Percentiles rank a stretch among this genome's conserved stretches.
Evolutionary conservation across 352 stramenopile species (phyloP).

Genomic region (Blastocystis sp.): DNA sequence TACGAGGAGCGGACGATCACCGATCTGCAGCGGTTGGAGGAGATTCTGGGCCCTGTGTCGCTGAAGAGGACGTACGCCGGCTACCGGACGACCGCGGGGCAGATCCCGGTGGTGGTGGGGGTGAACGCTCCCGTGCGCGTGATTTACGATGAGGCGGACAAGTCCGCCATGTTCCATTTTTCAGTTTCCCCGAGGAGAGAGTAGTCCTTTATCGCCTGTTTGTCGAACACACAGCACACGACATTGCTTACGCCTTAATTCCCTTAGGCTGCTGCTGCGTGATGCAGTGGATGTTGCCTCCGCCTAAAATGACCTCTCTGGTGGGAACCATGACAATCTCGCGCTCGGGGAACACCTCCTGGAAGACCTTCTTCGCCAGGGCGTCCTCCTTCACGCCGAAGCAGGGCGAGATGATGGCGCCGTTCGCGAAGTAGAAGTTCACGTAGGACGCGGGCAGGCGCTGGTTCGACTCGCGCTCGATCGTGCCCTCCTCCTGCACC

Average conservation of each 20-base stretch:
- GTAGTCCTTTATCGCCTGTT: neutral
- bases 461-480: conserved; percentile 72
- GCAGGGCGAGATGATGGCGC: conserved; percentile 74
- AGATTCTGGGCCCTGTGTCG: conserved; percentile 25
- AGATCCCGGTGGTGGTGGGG: conserved; percentile 17
- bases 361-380: conserved; percentile 51
- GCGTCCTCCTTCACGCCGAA: conserved; percentile 75
- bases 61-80: conserved; percentile 24
- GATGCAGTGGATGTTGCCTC: conserved; percentile 80
- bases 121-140: conserved; percentile 14
- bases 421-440: conserved; percentile 79
- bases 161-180: conserved; percentile 34
- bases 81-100: conserved; percentile 27
- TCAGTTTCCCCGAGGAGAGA: conserved; percentile 15
- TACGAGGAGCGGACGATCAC: conserved; percentile 28
- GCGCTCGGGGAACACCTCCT: conserved; percentile 74
- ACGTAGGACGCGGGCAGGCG: conserved; percentile 76
- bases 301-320: conserved; percentile 76
- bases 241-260: conserved; percentile 33
- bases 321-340: conserved; percentile 74
- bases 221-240: neutral
- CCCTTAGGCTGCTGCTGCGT: conserved; percentile 75
- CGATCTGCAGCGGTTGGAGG: conserved; percentile 5
- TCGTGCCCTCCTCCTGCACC: conserved; percentile 66
- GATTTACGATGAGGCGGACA: conserved; percentile 35